These are phyloP conservation scores for Leptoxyphium fumago DNA, from an alignment of 2,329 filamentous ascomycete genomes.

Conservation along the genomic window DNA sequence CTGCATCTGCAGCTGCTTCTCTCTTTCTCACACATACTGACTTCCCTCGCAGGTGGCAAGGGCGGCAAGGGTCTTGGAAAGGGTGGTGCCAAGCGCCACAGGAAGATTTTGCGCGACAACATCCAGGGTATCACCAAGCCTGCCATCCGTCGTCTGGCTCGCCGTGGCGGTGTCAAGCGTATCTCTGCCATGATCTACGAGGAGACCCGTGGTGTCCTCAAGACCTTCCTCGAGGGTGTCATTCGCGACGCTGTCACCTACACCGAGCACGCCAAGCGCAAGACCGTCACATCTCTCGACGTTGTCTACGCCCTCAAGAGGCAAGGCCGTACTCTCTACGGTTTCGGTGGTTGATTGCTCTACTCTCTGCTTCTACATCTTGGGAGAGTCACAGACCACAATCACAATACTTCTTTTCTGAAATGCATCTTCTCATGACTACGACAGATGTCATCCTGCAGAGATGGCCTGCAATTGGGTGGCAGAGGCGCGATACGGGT, in stretches of 20 bases:
- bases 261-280: constrained; percentile 71
- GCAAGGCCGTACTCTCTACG: constrained; percentile 52
- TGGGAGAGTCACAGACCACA: neutral
- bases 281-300: constrained; percentile 51
- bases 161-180: constrained; percentile 99
- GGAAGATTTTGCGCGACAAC: constrained; percentile 99
- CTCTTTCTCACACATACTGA: constrained; percentile 12
- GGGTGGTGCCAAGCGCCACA: constrained; percentile 96
- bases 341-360: constrained; percentile 47
- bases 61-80: constrained; percentile 96
- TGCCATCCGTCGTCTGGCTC: constrained; percentile 93
- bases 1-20: constrained; percentile 3
- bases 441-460: constrained; percentile 18
- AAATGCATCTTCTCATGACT: constrained; percentile 17
- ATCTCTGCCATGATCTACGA: constrained; percentile 92
- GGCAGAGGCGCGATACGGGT: neutral
- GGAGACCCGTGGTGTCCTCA: constrained; percentile 68
- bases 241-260: constrained; percentile 69
- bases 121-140: constrained; percentile 99
- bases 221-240: constrained; percentile 72
- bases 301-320: constrained; percentile 50
- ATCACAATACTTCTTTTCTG: constrained; percentile 6
- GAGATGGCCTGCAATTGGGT: constrained; percentile 1
- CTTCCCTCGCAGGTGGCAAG: constrained; percentile 56
- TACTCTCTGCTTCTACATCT: constrained; percentile 5